Evolutionary conservation across 2,329 filamentous ascomycete genomes (phyloP), one percentile per base, ranked within the genome.

Genomic region (Knufia petricola): DNA sequence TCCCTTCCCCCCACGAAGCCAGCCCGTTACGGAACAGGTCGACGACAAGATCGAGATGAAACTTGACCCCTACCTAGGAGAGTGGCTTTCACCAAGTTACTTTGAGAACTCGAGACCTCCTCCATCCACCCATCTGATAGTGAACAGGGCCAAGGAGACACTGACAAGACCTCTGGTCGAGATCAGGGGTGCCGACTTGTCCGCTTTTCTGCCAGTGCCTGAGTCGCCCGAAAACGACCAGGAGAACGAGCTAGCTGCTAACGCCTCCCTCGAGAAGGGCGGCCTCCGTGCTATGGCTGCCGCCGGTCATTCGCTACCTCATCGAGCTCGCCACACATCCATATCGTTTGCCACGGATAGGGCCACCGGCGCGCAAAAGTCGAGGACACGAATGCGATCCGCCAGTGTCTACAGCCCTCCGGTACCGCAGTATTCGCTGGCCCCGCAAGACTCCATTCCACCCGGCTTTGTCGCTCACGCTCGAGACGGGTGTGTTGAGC

Each of bases 81-180:
- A 98, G 72, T 98, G 92, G 92, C 74, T 96, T 24, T 86, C 85
- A 1, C 87, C 88, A 1, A 84, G 89, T 61, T 98, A 98, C 65
- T 98, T 90, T 60, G 88, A 95, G 54, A 77, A 85, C 46, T 95
- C 95, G 55, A 90, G 85, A 0, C 86, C 88, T 2, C 92, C 92
- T 9, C 92, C 92, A 0, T 79, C 81, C 37, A 90, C 87, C 2
- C 78, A 83, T 3, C 77, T 92, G 68, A 94, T 98, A 87, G 74
- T 96, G 2, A 85, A 85, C 21, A 79, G 80, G 34, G 90, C 92
- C 24, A 96, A 95, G 66, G 85, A 86, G 20, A 87, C 94, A 59
- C 71, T 98, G 2, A 72, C 95, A 40, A 79, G 84, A 47, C 78
- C 83, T 38, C 85, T 86, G 49, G 84, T 92, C 58, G 67, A 69